phyloP scores from a whole-genome alignment of 2,329 filamentous ascomycete genomes.

The Didymella keratinophila region DNA sequence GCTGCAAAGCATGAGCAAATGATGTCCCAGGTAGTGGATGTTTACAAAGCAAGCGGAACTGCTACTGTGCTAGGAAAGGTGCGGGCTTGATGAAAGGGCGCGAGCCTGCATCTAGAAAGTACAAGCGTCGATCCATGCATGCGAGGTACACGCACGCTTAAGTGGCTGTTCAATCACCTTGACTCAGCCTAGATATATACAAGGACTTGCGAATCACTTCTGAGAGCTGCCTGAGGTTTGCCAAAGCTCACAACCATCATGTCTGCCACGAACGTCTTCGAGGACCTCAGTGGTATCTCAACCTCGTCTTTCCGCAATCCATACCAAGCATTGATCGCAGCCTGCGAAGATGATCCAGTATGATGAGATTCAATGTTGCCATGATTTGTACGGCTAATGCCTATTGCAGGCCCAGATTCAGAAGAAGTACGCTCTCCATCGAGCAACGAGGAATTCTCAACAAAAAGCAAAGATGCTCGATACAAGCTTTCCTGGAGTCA shows the following conservation, averaged over 20 bases:
- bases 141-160: conserved; percentile 3
- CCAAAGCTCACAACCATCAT: conserved; percentile 17
- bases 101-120: background rate
- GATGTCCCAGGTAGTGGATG: background rate
- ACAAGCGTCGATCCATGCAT: conserved; percentile 4
- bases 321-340: conserved; percentile 75
- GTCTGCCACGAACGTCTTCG: conserved; percentile 38
- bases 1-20: background rate
- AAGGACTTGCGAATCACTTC: background rate
- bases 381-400: background rate
- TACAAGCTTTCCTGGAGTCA: conserved; percentile 71
- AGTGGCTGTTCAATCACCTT: conserved; percentile 1
- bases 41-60: background rate
- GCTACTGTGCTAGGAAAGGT: conserved; percentile 6
- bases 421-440: conserved; percentile 75
- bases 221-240: background rate
- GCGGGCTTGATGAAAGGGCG: background rate
- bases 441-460: conserved; percentile 75
- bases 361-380: conserved; percentile 28
- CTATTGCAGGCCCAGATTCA: conserved; percentile 69
- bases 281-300: conserved; percentile 52
- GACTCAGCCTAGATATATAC: conserved; percentile 7
- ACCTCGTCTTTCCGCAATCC: conserved; percentile 68
- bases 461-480: conserved; percentile 78
- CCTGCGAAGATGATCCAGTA: conserved; percentile 73